Conservation (phyloP, 257 asterid species). For the Vinca minor region DNA sequence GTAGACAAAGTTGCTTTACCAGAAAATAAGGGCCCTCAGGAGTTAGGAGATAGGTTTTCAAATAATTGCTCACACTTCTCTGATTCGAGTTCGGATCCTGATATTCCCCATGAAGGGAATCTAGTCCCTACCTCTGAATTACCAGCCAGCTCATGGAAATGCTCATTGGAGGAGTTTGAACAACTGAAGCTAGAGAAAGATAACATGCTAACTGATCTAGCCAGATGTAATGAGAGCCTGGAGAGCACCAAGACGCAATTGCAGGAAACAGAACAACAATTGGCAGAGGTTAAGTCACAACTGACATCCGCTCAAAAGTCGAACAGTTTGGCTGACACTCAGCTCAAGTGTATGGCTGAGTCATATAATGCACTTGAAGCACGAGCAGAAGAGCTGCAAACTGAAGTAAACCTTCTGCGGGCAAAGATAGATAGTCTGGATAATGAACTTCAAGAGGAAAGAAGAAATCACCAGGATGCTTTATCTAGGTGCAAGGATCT, state of each 20-base stretch:
- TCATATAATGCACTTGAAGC: conserved; percentile 78
- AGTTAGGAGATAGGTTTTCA: conserved; percentile 44
- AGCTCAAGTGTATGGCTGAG: conserved; percentile 96
- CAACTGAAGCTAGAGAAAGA: conserved; percentile 72
- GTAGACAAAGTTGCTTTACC: conserved; percentile 87
- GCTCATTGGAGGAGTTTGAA: conserved; percentile 79
- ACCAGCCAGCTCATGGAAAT: conserved; percentile 57
- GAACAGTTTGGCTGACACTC: conserved; percentile 87
- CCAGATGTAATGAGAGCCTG: conserved; percentile 41
- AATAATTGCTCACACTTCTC: conserved; percentile 59
- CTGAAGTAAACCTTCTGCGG: conserved; percentile 55
- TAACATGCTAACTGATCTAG: conserved; percentile 53
- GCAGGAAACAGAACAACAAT: conserved; percentile 58
- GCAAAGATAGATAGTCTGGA: conserved; percentile 48
- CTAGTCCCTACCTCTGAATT: conserved; percentile 73
- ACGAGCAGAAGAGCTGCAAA: conserved; percentile 63
- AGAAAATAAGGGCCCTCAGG: conserved; percentile 53
- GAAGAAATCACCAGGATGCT: conserved; percentile 44
- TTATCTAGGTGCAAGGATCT: conserved; percentile 59
- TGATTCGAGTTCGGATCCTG: conserved; percentile 71
- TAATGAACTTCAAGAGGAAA: conserved; percentile 68
- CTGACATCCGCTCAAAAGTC: conserved; percentile 62
- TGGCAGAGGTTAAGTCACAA: conserved; percentile 77
- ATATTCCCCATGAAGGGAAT: conserved; percentile 65
- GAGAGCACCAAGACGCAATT: conserved; percentile 59